A percentile compares a stretch with the other conserved stretches of the same genome.
Evolutionary conservation across 2,329 filamentous ascomycete species (phyloP).

Genomic region (Pseudogymnoascus pannorum): DNA sequence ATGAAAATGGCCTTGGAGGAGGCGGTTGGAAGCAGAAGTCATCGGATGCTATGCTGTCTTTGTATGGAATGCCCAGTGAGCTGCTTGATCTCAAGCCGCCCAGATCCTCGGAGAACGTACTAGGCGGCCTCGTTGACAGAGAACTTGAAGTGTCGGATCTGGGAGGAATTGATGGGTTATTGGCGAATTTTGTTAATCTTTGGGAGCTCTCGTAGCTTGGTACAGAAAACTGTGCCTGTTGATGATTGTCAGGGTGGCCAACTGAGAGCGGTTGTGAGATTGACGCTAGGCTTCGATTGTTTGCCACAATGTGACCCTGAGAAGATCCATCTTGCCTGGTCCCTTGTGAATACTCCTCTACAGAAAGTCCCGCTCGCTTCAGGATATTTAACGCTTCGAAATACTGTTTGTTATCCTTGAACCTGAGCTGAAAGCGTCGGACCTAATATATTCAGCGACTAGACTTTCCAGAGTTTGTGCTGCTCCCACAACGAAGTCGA

Average conservation of each 20-base stretch:
- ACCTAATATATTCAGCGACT: constrained; percentile 25
- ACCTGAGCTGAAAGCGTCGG: constrained; percentile 38
- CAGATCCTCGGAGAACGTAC: background rate
- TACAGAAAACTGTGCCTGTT: background rate
- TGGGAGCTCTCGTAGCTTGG: background rate
- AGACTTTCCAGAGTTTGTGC: background rate
- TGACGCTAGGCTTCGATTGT: background rate
- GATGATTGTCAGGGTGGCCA: background rate
- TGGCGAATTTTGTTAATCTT: background rate
- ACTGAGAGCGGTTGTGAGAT: background rate
- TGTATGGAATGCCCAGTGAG: background rate
- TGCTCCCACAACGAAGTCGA: background rate
- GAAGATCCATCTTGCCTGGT: constrained; percentile 9
- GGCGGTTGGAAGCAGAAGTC: constrained; percentile 14
- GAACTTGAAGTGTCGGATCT: constrained; percentile 3
- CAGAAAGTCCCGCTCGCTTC: constrained; percentile 29
- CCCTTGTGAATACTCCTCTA: constrained; percentile 20
- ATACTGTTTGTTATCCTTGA: constrained; percentile 32
- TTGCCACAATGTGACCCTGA: background rate
- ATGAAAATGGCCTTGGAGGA: constrained; percentile 12
- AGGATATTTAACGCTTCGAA: constrained; percentile 20
- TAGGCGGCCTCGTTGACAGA: background rate
- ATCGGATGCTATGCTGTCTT: background rate
- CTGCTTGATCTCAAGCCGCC: background rate
- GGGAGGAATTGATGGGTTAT: background rate